These are phyloP conservation scores for Boeremia lycopersici DNA, from an alignment of 2,329 filamentous ascomycete genomes.

Conservation along the genomic window DNA sequence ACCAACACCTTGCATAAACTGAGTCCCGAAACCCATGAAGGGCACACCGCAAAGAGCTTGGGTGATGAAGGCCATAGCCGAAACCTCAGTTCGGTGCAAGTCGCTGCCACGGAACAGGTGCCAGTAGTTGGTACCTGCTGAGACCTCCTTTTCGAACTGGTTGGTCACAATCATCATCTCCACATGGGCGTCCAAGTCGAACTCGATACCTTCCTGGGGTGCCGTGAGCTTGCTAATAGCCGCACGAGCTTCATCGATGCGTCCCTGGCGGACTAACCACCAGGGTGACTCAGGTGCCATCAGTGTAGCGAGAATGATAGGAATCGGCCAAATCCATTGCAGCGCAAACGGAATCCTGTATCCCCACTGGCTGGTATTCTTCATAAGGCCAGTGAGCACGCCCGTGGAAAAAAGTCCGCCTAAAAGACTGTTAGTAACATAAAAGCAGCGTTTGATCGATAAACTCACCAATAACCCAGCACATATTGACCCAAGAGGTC, in stretches of 20 bases:
- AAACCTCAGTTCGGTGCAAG: slow-evolving; percentile 76
- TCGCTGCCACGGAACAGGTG: slow-evolving; percentile 83
- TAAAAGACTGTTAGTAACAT: background rate
- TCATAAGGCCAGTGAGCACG: slow-evolving; percentile 68
- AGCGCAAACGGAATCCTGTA: slow-evolving; percentile 69
- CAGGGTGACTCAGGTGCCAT: slow-evolving; percentile 67
- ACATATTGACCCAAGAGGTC: slow-evolving; percentile 72
- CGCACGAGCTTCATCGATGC: slow-evolving; percentile 66
- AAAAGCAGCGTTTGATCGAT: background rate
- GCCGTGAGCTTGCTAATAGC: slow-evolving; percentile 68
- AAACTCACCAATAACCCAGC: slow-evolving; percentile 66
- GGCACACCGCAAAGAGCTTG: slow-evolving; percentile 45
- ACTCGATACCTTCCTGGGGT: slow-evolving; percentile 47
- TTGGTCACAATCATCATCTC: slow-evolving; percentile 90
- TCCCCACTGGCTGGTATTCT: slow-evolving; percentile 67
- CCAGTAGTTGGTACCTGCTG: slow-evolving; percentile 69
- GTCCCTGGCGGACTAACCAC: slow-evolving; percentile 58
- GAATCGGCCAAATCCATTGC: slow-evolving; percentile 76
- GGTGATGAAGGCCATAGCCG: slow-evolving; percentile 55
- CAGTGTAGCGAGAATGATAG: slow-evolving; percentile 67
- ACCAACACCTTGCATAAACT: slow-evolving; percentile 31
- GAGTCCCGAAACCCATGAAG: slow-evolving; percentile 34
- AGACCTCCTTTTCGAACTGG: slow-evolving; percentile 72
- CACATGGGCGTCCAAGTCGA: slow-evolving; percentile 59
- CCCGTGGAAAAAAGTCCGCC: slow-evolving; percentile 68